phyloP scores from a whole-genome alignment of 768 basidiomycete species.

The Favolaschia claudopus region DNA sequence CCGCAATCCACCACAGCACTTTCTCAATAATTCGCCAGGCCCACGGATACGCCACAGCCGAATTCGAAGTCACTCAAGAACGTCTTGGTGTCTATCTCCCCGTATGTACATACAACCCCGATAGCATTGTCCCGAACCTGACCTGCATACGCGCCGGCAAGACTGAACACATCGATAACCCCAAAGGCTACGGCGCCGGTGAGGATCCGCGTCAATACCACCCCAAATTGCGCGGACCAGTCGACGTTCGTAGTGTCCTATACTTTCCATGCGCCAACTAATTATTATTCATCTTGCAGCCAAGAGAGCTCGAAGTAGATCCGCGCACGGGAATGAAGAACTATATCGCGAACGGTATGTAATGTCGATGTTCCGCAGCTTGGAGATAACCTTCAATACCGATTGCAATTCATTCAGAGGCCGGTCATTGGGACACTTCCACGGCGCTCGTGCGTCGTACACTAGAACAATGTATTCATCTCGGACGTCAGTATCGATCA shows the following conservation, averaged over 20 bases:
- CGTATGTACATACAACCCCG: slow-evolving; percentile 44
- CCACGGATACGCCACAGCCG: slow-evolving; percentile 80
- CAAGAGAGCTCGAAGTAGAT: slow-evolving; percentile 86
- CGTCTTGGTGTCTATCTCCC: slow-evolving; percentile 88
- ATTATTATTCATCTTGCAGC: slow-evolving; percentile 48
- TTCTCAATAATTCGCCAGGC: slow-evolving; percentile 51
- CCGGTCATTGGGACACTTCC: slow-evolving; percentile 88
- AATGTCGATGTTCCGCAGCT: too few relatives aligned
- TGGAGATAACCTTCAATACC: background rate
- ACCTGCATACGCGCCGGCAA: slow-evolving; percentile 30
- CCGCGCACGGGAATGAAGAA: slow-evolving; percentile 93
- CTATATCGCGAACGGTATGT: slow-evolving; percentile 82
- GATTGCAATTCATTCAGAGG: slow-evolving; percentile 46
- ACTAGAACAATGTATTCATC: slow-evolving; percentile 79
- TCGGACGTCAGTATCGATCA: slow-evolving; percentile 70
- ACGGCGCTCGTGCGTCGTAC: slow-evolving; percentile 78
- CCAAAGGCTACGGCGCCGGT: slow-evolving; percentile 86
- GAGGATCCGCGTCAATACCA: slow-evolving; percentile 85
- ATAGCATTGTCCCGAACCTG: background rate
- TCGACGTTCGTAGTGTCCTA: slow-evolving; percentile 60
- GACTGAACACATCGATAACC: slow-evolving; percentile 93
- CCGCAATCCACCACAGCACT: background rate
- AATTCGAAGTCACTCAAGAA: slow-evolving; percentile 87
- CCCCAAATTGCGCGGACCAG: slow-evolving; percentile 78
- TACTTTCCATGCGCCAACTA: background rate